A percentile compares a stretch with the other conserved stretches of the same genome.
phyloP scores from a whole-genome alignment of 2,329 filamentous ascomycete species.

The Diaporthe nobilis region DNA sequence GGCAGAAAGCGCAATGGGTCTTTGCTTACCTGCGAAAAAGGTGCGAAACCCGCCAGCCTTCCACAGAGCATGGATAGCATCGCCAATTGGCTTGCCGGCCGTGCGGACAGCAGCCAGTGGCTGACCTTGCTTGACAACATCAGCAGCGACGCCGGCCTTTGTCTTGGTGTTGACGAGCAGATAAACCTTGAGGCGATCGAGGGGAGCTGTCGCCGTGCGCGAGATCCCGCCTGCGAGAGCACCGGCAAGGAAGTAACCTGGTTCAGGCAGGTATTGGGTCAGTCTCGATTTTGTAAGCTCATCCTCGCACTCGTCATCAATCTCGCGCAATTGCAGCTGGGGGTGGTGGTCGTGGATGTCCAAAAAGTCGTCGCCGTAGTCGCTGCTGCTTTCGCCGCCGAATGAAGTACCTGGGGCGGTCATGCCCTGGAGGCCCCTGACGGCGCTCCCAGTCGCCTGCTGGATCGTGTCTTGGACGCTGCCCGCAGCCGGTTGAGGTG shows the following conservation, averaged over 20 bases:
- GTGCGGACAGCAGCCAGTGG: conserved; percentile 75
- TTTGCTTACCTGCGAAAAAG: conserved; percentile 86
- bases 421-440: conserved; percentile 10
- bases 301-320: conserved; percentile 44
- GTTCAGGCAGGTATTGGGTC: conserved; percentile 81
- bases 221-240: conserved; percentile 95
- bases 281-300: conserved; percentile 65
- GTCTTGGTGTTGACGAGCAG: conserved; percentile 89
- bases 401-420: conserved; percentile 33
- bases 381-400: conserved; percentile 15
- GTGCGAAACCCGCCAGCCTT: conserved; percentile 87
- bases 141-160: conserved; percentile 69
- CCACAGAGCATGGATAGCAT: conserved; percentile 85
- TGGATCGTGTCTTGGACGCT: conserved; percentile 29
- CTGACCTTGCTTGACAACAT: conserved; percentile 79
- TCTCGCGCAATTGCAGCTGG: conserved; percentile 38
- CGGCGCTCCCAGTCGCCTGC: conserved; percentile 23
- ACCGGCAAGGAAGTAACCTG: conserved; percentile 98
- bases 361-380: conserved; percentile 27
- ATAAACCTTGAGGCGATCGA: conserved; percentile 98
- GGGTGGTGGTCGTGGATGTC: conserved; percentile 35
- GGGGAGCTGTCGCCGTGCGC: conserved; percentile 92
- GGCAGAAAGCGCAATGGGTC: no score
- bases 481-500: conserved; percentile 31
- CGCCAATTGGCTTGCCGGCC: conserved; percentile 77